Evolutionary conservation across 345 rosid genomes (phyloP).

Genomic region (Populus alba): DNA sequence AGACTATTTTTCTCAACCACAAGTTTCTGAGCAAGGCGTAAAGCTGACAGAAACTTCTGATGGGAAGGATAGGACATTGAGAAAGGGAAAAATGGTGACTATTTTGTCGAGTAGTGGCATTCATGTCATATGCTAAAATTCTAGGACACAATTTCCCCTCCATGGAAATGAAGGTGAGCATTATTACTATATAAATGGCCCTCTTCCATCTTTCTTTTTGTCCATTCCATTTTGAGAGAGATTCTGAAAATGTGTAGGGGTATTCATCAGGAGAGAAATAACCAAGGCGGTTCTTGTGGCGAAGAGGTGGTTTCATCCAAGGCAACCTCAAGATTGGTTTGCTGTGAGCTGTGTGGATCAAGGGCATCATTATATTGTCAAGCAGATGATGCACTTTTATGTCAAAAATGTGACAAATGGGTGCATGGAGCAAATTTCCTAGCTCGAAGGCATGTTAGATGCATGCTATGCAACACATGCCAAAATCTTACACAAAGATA

Average conservation of each 20-base stretch:
- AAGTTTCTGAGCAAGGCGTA: conserved; percentile 5
- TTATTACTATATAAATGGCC: background rate
- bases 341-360: conserved; percentile 64
- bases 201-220: background rate
- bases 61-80: background rate
- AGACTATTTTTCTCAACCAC: conserved; percentile 30
- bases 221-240: background rate
- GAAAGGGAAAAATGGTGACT: conserved; percentile 7
- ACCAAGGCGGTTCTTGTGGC: conserved; percentile 9
- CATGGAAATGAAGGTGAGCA: conserved; percentile 9
- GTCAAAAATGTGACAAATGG: conserved; percentile 61
- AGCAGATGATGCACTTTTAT: conserved; percentile 75
- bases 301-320: conserved; percentile 8
- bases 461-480: conserved; percentile 63
- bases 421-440: conserved; percentile 84
- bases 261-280: conserved; percentile 24
- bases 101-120: conserved; percentile 24
- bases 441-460: conserved; percentile 69
- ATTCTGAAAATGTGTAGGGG: conserved; percentile 55
- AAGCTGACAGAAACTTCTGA: background rate
- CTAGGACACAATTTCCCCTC: conserved; percentile 1
- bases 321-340: conserved; percentile 18
- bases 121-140: conserved; percentile 16
- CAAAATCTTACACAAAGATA: conserved; percentile 57
- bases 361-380: conserved; percentile 65